Evolutionary conservation across 2,329 filamentous ascomycete species (phyloP).

Genomic region (Thermochaetoides dissita): DNA sequence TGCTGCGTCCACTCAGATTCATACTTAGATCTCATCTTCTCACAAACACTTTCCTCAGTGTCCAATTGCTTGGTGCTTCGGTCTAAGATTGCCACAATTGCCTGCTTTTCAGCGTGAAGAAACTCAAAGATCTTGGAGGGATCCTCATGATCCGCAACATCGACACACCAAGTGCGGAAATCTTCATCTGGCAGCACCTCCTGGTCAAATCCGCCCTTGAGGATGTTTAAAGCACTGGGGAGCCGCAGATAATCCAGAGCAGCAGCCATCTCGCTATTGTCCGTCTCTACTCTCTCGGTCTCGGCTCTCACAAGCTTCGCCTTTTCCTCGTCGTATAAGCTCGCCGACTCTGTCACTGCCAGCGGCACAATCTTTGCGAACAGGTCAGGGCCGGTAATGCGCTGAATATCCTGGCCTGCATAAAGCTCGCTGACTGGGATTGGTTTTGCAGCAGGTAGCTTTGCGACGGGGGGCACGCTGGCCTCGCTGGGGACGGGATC

Average conservation of each 20-base stretch:
- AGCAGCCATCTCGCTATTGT: conserved; percentile 90
- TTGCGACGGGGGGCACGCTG: conserved; percentile 66
- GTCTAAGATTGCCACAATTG: conserved; percentile 59
- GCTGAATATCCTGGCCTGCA: conserved; percentile 89
- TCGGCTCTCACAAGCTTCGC: conserved; percentile 89
- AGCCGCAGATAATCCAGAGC: conserved; percentile 88
- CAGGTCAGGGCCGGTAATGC: conserved; percentile 91
- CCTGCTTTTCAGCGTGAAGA: conserved; percentile 62
- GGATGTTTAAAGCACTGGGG: conserved; percentile 73
- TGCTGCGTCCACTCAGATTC: conserved; percentile 94
- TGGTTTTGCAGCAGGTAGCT: conserved; percentile 87
- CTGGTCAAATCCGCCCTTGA: conserved; percentile 87
- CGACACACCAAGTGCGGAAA: conserved; percentile 86
- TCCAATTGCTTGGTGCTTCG: conserved; percentile 77
- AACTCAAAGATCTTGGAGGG: conserved; percentile 68
- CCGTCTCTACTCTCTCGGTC: conserved; percentile 80
- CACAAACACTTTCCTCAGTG: conserved; percentile 93
- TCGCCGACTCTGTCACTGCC: conserved; percentile 90
- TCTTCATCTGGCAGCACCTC: conserved; percentile 80
- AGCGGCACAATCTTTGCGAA: conserved; percentile 95
- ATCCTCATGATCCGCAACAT: conserved; percentile 72
- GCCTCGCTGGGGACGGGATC: conserved; percentile 80
- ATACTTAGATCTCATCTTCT: conserved; percentile 98
- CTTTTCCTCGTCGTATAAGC: conserved; percentile 96
- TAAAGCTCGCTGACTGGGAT: conserved; percentile 96